Evolutionary conservation across 2,329 filamentous ascomycete species (phyloP).

Genomic region (Paecilomyces fulvus): DNA sequence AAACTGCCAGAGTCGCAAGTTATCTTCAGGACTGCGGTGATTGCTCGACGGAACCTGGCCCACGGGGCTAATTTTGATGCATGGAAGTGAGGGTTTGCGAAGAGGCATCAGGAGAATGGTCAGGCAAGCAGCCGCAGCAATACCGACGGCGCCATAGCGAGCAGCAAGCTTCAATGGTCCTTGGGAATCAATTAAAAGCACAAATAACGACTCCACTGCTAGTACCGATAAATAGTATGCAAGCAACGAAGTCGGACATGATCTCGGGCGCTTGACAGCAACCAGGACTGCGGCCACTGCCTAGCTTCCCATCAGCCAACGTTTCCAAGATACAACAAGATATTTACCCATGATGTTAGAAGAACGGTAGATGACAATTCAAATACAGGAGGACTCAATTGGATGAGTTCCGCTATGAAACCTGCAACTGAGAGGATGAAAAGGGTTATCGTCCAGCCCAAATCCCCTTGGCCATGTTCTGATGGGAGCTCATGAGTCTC

Average conservation of each 20-base stretch:
- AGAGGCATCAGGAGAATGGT: constrained; percentile 62
- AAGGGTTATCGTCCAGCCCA: constrained; percentile 30
- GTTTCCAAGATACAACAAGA: constrained; percentile 7
- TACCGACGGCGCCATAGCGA: constrained; percentile 23
- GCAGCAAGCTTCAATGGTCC: constrained; percentile 9
- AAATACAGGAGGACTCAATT: constrained; percentile 13
- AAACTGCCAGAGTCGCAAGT: constrained; percentile 71
- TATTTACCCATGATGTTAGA: constrained; percentile 31
- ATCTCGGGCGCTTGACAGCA: constrained; percentile 31
- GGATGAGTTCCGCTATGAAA: constrained; percentile 23
- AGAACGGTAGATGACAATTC: constrained; percentile 15
- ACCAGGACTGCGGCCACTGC: constrained; percentile 26
- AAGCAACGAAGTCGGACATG: constrained; percentile 33
- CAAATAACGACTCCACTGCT: constrained; percentile 25
- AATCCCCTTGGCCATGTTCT: constrained; percentile 15
- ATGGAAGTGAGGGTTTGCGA: constrained; percentile 49
- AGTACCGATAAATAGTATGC: constrained; percentile 24
- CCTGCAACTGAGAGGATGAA: constrained; percentile 31
- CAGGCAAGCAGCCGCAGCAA: constrained; percentile 41
- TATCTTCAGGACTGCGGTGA: constrained; percentile 71
- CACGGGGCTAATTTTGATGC: constrained; percentile 51
- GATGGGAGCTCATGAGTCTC: constrained; percentile 20
- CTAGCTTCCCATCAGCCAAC: constrained; percentile 19
- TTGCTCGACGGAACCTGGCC: constrained; percentile 48
- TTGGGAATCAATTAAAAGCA: constrained; percentile 14